A percentile compares a stretch with the other conserved stretches of the same genome.
phyloP scores from a whole-genome alignment of 2,329 filamentous ascomycete genomes.

The Botrytis paeoniae region DNA sequence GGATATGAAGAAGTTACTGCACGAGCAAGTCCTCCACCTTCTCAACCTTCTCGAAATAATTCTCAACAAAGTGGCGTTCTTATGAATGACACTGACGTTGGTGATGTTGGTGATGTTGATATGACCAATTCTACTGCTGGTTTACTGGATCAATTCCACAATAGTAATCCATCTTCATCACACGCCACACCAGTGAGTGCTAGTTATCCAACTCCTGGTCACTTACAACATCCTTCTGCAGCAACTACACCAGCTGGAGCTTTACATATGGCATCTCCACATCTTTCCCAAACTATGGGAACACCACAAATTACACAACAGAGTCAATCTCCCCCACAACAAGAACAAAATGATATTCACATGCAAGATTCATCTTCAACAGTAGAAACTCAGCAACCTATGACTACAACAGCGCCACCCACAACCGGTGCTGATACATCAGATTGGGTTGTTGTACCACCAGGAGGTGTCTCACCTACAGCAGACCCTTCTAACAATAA shows the following conservation, averaged over 20 bases:
- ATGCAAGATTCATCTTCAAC: slow-evolving; percentile 21
- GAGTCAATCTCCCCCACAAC: slow-evolving; percentile 15
- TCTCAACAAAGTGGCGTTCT: slow-evolving; percentile 54
- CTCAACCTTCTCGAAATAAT: slow-evolving; percentile 52
- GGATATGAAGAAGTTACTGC: slow-evolving; percentile 59
- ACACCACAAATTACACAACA: slow-evolving; percentile 28
- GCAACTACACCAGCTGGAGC: slow-evolving; percentile 51
- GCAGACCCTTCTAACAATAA: slow-evolving; percentile 17
- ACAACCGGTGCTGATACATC: slow-evolving; percentile 49
- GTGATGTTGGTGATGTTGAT: slow-evolving; percentile 49
- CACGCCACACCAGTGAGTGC: slow-evolving; percentile 57
- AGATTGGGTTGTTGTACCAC: slow-evolving; percentile 75
- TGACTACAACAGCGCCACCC: slow-evolving; percentile 20
- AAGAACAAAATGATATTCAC: slow-evolving; percentile 22
- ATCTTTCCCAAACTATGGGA: slow-evolving; percentile 34
- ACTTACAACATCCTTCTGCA: slow-evolving; percentile 56
- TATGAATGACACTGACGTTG: slow-evolving; percentile 59
- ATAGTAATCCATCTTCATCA: slow-evolving; percentile 51
- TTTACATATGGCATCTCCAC: slow-evolving; percentile 45
- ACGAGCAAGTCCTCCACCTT: slow-evolving; percentile 41
- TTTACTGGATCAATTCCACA: slow-evolving; percentile 67
- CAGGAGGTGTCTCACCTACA: slow-evolving; percentile 50
- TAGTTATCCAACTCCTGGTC: slow-evolving; percentile 56
- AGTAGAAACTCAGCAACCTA: slow-evolving; percentile 16
- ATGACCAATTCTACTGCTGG: slow-evolving; percentile 63